These are phyloP conservation scores for Scheffersomyces segobiensis DNA, from an alignment of 1,139 yeast species.

Conservation along the genomic window DNA sequence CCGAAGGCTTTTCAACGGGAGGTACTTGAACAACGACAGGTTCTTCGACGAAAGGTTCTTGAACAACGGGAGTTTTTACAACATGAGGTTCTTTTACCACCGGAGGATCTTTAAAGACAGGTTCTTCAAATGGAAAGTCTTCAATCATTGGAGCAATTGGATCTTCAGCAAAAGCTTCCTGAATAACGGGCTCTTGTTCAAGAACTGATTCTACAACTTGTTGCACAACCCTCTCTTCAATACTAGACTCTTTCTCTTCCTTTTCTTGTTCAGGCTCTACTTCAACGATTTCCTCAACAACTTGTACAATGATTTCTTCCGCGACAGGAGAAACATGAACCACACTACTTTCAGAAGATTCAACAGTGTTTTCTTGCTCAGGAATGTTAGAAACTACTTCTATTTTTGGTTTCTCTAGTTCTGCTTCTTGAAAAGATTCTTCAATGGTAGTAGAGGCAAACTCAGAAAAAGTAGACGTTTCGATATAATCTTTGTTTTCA, in stretches of 20 bases:
- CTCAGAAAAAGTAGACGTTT: conserved; percentile 1
- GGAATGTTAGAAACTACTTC: not conserved
- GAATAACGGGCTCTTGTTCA: conserved; percentile 1
- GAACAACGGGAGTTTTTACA: not conserved
- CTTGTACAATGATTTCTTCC: conserved; percentile 1
- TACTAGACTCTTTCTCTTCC: not conserved
- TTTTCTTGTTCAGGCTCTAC: not conserved
- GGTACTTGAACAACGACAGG: conserved; percentile 1
- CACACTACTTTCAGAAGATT: not conserved
- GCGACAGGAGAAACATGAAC: not conserved
- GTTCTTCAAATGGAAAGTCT: conserved; percentile 1
- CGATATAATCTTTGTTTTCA: conserved; percentile 13
- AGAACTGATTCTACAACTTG: conserved; percentile 5
- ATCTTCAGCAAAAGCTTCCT: not conserved
- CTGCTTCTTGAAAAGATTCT: conserved; percentile 2
- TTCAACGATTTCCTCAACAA: not conserved
- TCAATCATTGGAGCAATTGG: not conserved
- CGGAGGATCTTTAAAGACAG: conserved; percentile 1
- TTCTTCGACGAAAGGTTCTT: conserved; percentile 1
- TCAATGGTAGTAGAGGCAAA: not conserved
- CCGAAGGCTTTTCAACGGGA: conserved; percentile 1
- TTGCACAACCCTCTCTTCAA: conserved; percentile 3
- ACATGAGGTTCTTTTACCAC: conserved; percentile 3
- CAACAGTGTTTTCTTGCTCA: not conserved
- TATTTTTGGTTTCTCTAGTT: not conserved